Evolutionary conservation across 2,329 filamentous ascomycete species (phyloP).

Genomic region (Trichocomaceae sp.): DNA sequence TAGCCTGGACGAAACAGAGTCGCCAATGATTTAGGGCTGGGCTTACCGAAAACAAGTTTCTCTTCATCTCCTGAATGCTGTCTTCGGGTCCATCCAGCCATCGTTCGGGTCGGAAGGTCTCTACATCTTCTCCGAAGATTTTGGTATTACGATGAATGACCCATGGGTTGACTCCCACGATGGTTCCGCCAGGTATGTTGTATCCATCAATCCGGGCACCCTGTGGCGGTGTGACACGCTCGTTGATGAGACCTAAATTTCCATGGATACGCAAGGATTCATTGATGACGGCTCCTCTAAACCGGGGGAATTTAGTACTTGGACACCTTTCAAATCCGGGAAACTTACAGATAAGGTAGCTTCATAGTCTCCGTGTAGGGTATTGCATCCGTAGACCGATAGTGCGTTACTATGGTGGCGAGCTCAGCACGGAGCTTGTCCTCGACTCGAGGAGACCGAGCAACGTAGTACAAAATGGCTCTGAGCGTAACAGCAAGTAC

Average conservation of each 20-base stretch:
- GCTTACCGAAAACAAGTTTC: conserved; percentile 13
- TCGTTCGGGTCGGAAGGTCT: conserved; percentile 23
- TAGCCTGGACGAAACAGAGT: neutral
- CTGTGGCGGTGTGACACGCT: conserved; percentile 15
- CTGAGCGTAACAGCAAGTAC: conserved; percentile 28
- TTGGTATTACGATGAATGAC: conserved; percentile 17
- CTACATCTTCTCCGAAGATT: conserved; percentile 20
- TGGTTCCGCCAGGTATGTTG: conserved; percentile 18
- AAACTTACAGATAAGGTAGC: conserved; percentile 24
- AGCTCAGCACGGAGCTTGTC: conserved; percentile 36
- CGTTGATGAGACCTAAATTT: conserved; percentile 21
- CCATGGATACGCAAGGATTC: neutral
- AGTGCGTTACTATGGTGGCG: conserved; percentile 18
- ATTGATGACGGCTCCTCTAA: neutral
- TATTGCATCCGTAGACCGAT: neutral
- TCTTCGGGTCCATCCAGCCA: conserved; percentile 21
- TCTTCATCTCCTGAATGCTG: conserved; percentile 17
- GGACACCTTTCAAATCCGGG: neutral
- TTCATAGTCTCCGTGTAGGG: neutral
- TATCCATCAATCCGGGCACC: conserved; percentile 14
- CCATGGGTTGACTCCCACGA: conserved; percentile 23
- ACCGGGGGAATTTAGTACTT: neutral
- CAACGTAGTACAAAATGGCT: conserved; percentile 25
- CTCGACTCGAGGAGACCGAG: conserved; percentile 22
- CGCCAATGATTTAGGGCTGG: neutral